Evolutionary conservation across 805 yeast genomes (phyloP).

Genomic region (Lachancea sp.): DNA sequence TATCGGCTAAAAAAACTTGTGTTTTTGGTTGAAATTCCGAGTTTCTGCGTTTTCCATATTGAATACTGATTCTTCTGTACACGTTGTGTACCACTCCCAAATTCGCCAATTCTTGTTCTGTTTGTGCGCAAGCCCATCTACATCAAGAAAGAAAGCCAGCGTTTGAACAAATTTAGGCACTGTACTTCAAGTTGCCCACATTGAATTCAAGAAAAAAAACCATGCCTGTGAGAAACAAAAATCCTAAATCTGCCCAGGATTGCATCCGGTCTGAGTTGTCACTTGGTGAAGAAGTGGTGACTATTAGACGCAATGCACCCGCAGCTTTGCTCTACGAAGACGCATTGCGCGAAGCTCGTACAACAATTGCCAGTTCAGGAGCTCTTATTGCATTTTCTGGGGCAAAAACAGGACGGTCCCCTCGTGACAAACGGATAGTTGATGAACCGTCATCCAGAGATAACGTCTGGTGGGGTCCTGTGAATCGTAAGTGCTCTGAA

Average conservation of each 20-base stretch:
- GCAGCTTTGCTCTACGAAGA: constrained; percentile 92
- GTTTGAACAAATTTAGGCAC: no score
- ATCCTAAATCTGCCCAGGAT: constrained; percentile 21
- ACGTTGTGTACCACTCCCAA: neutral
- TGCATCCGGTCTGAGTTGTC: constrained; percentile 35
- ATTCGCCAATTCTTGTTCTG: no score
- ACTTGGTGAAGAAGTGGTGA: constrained; percentile 52
- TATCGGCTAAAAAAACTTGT: no score
- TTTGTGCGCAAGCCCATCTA: no score
- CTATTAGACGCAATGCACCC: constrained; percentile 83
- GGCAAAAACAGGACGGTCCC: constrained; percentile 94
- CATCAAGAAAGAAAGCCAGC: no score
- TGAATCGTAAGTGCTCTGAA: constrained; percentile 88
- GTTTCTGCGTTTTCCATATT: no score
- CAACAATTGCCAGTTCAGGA: constrained; percentile 87
- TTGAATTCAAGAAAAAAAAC: neutral
- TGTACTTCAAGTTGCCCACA: no score
- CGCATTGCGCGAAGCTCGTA: constrained; percentile 82
- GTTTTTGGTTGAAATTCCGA: no score
- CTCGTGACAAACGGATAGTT: constrained; percentile 95
- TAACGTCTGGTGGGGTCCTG: constrained; percentile 99
- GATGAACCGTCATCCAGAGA: constrained; percentile 83
- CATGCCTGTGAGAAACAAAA: constrained; percentile 6
- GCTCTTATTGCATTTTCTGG: constrained; percentile 96
- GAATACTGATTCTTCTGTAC: neutral